Conservation (phyloP, 2,329 filamentous ascomycete species). For the Eutypella sp. region DNA sequence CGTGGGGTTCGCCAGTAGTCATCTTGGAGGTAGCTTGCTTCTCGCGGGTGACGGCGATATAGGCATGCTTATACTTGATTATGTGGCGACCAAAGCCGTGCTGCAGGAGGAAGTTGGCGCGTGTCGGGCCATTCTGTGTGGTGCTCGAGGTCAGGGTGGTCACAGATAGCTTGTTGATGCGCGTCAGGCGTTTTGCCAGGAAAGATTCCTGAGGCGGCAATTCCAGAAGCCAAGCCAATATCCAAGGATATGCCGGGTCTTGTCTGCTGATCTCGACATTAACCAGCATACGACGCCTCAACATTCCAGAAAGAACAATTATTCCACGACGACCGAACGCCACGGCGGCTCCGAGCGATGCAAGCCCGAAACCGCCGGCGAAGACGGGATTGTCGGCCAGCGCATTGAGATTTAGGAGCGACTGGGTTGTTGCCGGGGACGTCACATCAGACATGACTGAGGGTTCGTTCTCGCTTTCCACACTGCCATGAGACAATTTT, state of each 20-base stretch:
- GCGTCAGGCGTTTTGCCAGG: conserved; percentile 52
- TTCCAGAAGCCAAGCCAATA: conserved; percentile 88
- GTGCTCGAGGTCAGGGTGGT: conserved; percentile 46
- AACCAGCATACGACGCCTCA: conserved; percentile 82
- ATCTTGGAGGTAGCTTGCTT: conserved; percentile 79
- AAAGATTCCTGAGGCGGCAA: conserved; percentile 64
- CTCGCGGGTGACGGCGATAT: conserved; percentile 80
- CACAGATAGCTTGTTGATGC: conserved; percentile 56
- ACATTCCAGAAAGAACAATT: conserved; percentile 64
- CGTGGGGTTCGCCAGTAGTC: conserved; percentile 83
- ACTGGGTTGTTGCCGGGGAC: conserved; percentile 12
- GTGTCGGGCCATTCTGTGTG: conserved; percentile 60
- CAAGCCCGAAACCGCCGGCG: conserved; percentile 80
- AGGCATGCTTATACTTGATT: conserved; percentile 79
- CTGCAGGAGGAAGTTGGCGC: conserved; percentile 81
- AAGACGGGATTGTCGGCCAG: conserved; percentile 61
- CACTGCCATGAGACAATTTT: too few species aligned
- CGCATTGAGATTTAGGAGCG: conserved; percentile 46
- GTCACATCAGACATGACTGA: conserved; percentile 26
- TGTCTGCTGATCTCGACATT: conserved; percentile 94
- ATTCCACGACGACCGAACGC: conserved; percentile 76
- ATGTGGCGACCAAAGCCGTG: conserved; percentile 89
- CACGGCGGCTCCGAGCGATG: conserved; percentile 76
- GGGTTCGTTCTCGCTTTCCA: too few species aligned
- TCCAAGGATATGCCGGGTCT: conserved; percentile 90